Base-by-base conservation (phyloP, 768 basidiomycete genomes). In the Phaeotremella skinneri region DNA sequence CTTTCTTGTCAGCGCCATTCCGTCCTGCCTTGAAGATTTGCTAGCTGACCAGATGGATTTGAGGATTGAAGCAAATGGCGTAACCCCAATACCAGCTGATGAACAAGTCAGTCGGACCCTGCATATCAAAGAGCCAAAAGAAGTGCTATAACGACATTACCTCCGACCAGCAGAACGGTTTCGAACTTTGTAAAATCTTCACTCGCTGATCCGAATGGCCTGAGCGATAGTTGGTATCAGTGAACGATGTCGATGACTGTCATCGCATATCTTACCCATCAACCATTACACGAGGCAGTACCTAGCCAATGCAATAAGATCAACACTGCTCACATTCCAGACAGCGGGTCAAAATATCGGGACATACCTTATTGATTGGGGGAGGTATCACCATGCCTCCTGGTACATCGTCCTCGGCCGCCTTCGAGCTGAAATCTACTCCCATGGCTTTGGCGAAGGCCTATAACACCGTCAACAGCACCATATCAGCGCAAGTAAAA, bases 241-340 rank as follows among this genome's bases (percentile, higher is more conserved):
- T 49, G 4, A 49, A 25, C 32, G 25, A 16, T 21, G 27, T 14
- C n/a, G n/a, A 21, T 39, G 9, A 48, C 0, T 3, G 11, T 17
- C 4, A 23, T 13, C n/a, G 17, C 17, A 16, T 16, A 50, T 37
- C 69, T 59, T 42, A 68, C 69, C 74, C 93, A 69, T 97, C 93
- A 50, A 97, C 84, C 92, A 96, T 96, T 70, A 97, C 81, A 58
- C 93, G 85, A 9, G 93, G 93, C 2, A 97, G 82, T 5, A 86
- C 80, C 34, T 85, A 82, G 74, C 86, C 87, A 56, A 90, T 61
- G 0, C n/a, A n/a, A n/a, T n/a, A n/a, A n/a, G 86, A 83, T 1
- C 84, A 83, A 72, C 83, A 83, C 21, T 50, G 32, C 34, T 47
- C 21, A 26, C 45, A 49, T 27, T 59, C 53, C 26, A 29, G 26